A percentile compares a stretch with the other conserved stretches of the same genome.
Evolutionary conservation across 495 filamentous ascomycete species (phyloP).

Genomic region (Annulohypoxylon moriforme): DNA sequence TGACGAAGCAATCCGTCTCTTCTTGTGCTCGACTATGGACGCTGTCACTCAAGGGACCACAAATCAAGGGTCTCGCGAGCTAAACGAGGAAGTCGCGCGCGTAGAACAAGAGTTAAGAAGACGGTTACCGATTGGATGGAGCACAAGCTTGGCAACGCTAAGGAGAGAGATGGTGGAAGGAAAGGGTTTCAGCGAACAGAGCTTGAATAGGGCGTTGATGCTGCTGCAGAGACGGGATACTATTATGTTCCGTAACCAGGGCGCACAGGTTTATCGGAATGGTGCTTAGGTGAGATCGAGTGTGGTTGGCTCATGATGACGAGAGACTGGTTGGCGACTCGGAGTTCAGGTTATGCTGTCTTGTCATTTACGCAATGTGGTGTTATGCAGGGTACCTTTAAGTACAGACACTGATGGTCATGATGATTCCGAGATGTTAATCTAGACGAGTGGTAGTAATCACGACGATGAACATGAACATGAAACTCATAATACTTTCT

Average conservation of each 20-base stretch:
- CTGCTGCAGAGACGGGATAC: slow-evolving; percentile 90
- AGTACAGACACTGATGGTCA: slow-evolving; percentile 6
- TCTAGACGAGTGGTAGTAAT: slow-evolving; percentile 20
- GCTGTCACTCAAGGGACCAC: slow-evolving; percentile 90
- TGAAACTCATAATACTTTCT: neutral
- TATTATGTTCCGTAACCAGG: slow-evolving; percentile 89
- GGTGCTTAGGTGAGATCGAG: slow-evolving; percentile 49
- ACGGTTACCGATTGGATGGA: slow-evolving; percentile 93
- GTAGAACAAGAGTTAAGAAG: slow-evolving; percentile 92
- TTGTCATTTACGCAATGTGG: slow-evolving; percentile 1
- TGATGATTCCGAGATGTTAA: slow-evolving; percentile 19
- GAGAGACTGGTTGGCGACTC: slow-evolving; percentile 15
- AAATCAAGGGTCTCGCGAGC: slow-evolving; percentile 81
- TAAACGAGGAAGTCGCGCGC: slow-evolving; percentile 87
- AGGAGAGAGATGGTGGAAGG: slow-evolving; percentile 90
- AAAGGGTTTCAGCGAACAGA: slow-evolving; percentile 86
- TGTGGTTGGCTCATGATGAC: slow-evolving; percentile 9
- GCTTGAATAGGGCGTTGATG: slow-evolving; percentile 83
- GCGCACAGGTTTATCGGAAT: slow-evolving; percentile 86
- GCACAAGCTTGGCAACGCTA: slow-evolving; percentile 86
- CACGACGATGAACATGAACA: slow-evolving; percentile 9
- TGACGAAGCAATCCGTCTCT: slow-evolving; percentile 96
- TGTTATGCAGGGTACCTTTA: neutral
- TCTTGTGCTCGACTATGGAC: slow-evolving; percentile 98
- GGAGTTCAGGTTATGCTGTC: slow-evolving; percentile 37